Percentiles rank a stretch among this genome's conserved stretches.
phyloP scores from a whole-genome alignment of 257 asterid species.

The Solanum pimpinellifolium region DNA sequence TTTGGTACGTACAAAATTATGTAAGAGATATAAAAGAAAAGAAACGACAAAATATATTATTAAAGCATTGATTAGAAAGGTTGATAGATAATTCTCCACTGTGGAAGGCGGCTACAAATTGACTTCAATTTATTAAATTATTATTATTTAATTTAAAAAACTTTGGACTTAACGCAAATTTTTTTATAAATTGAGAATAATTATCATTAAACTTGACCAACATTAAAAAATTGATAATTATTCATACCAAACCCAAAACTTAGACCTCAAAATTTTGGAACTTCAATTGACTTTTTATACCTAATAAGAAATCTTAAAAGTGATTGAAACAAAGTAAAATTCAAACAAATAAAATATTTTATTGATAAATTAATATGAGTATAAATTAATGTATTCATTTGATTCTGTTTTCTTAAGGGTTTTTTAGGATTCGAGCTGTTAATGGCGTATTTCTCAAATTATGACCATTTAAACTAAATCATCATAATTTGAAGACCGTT shows the following conservation, averaged over 20 bases:
- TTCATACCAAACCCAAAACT: not conserved
- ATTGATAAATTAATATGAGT: too few species aligned
- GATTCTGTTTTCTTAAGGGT: too few species aligned
- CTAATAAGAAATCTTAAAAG: not conserved
- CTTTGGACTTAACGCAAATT: too few species aligned
- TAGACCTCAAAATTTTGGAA: not conserved
- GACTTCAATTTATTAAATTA: not conserved
- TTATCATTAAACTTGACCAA: not conserved
- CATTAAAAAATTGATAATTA: too few species aligned
- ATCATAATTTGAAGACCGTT: too few species aligned
- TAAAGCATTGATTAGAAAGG: not conserved
- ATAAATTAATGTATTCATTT: too few species aligned
- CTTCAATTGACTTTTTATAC: not conserved
- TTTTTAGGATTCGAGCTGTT: too few species aligned
- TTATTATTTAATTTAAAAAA: too few species aligned
- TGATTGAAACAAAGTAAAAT: too few species aligned
- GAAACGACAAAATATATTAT: not conserved
- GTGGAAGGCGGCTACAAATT: not conserved
- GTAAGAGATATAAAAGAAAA: not conserved
- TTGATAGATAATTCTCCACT: not conserved
- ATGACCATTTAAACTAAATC: too few species aligned
- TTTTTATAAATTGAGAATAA: not conserved
- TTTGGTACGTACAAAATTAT: not conserved
- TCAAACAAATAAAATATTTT: too few species aligned
- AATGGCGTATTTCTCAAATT: too few species aligned